phyloP scores from a whole-genome alignment of 2,329 filamentous ascomycete species.

The Dactylonectria macrodidyma region DNA sequence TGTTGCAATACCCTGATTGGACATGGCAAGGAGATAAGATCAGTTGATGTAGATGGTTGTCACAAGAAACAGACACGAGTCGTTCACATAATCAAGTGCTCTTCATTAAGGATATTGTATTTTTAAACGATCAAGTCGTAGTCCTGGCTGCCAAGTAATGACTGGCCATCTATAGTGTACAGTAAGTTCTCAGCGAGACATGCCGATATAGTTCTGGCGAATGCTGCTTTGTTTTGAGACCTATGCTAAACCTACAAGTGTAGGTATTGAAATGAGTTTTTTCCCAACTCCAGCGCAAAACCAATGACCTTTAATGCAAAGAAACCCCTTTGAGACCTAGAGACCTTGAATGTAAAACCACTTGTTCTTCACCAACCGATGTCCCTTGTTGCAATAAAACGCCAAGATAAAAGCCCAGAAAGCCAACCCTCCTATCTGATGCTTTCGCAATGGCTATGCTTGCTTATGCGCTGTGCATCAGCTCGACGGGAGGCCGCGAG shows the following conservation, averaged over 20 bases:
- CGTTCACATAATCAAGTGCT: neutral
- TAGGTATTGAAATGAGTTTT: conserved; percentile 26
- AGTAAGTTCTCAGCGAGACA: neutral
- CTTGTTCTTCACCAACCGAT: conserved; percentile 17
- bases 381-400: conserved; percentile 33
- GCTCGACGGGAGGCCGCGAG: conserved; percentile 74
- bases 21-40: neutral
- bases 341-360: conserved; percentile 16
- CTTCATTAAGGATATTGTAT: conserved; percentile 10
- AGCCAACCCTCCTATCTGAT: conserved; percentile 1
- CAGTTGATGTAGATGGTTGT: neutral
- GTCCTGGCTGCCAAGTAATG: conserved; percentile 16
- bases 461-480: conserved; percentile 65
- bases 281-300: conserved; percentile 42
- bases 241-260: conserved; percentile 20
- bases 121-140: conserved; percentile 21
- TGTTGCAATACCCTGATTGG: conserved; percentile 37
- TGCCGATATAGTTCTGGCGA: neutral
- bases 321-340: conserved; percentile 15
- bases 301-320: conserved; percentile 29
- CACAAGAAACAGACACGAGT: neutral
- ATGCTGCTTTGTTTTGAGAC: conserved; percentile 20
- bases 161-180: conserved; percentile 11
- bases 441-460: neutral
- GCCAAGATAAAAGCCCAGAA: conserved; percentile 27